Evolutionary conservation across 2,329 filamentous ascomycete genomes (phyloP).

Genomic region (Thyridium curvatum): DNA sequence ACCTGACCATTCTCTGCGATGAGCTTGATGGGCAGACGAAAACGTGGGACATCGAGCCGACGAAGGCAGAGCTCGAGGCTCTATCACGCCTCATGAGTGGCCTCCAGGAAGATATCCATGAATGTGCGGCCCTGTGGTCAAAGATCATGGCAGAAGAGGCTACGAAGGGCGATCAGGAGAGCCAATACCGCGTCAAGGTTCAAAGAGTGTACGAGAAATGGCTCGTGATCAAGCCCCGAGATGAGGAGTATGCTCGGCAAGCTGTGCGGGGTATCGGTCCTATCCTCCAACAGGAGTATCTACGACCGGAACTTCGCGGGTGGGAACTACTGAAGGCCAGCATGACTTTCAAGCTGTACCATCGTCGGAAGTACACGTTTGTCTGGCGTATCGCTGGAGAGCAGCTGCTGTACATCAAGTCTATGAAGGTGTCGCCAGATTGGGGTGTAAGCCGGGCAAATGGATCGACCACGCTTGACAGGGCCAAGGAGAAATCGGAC

Average conservation of each 20-base stretch:
- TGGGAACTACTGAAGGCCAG: slow-evolving; percentile 49
- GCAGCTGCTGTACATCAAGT: slow-evolving; percentile 43
- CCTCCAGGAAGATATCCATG: slow-evolving; percentile 25
- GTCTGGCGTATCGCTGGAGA: slow-evolving; percentile 41
- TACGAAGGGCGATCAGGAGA: slow-evolving; percentile 3
- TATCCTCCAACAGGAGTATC: slow-evolving; percentile 20
- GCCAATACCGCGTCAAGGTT: slow-evolving; percentile 19
- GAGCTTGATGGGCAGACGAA: slow-evolving; percentile 23
- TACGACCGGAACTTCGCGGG: slow-evolving; percentile 21
- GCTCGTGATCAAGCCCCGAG: slow-evolving; percentile 31
- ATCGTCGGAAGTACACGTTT: slow-evolving; percentile 20
- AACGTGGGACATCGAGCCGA: slow-evolving; percentile 18
- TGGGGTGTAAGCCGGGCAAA: slow-evolving; percentile 12
- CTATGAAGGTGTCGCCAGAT: slow-evolving; percentile 9
- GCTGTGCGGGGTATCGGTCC: slow-evolving; percentile 16
- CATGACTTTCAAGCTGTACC: slow-evolving; percentile 33
- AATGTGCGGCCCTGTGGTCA: slow-evolving; percentile 24
- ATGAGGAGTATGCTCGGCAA: slow-evolving; percentile 6
- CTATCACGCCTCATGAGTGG: slow-evolving; percentile 17
- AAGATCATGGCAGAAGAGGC: slow-evolving; percentile 6
- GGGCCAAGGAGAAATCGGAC: too few species aligned
- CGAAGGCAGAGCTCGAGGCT: too few species aligned
- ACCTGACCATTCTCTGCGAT: slow-evolving; percentile 25
- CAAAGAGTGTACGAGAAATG: slow-evolving; percentile 31
- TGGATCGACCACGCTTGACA: too few species aligned